A percentile compares a stretch with the other conserved stretches of the same genome.
Conservation (phyloP, 768 basidiomycete genomes). For the Leccinum variicolor region DNA sequence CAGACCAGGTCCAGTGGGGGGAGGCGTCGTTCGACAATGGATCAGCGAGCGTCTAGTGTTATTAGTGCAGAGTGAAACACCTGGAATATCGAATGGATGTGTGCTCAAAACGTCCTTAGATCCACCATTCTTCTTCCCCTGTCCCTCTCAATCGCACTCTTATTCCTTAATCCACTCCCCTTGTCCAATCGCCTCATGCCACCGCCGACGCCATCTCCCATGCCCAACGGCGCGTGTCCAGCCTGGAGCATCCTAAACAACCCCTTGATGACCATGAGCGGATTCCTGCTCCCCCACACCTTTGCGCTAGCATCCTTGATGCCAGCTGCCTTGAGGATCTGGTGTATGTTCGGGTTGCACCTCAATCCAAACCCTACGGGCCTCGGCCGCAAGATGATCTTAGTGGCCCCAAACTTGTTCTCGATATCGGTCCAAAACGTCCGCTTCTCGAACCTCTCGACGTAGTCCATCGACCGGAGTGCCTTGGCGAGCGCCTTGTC, state of each 20-base stretch:
- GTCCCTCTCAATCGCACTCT: constrained; percentile 74
- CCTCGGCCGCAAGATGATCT: constrained; percentile 74
- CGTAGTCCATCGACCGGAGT: constrained; percentile 85
- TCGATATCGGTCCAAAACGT: constrained; percentile 94
- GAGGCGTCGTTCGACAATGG: not conserved
- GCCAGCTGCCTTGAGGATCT: constrained; percentile 88
- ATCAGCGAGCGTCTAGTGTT: not conserved
- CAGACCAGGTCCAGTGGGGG: not conserved
- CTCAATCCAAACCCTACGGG: constrained; percentile 90
- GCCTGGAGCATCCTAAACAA: constrained; percentile 80
- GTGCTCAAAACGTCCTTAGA: constrained; percentile 46
- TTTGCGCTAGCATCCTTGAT: constrained; percentile 95
- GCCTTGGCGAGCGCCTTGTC: constrained; percentile 65
- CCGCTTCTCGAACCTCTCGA: constrained; percentile 90
- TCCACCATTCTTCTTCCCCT: constrained; percentile 76
- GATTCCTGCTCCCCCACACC: constrained; percentile 91
- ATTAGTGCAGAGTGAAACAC: not conserved
- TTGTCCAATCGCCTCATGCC: constrained; percentile 67
- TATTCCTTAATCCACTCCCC: constrained; percentile 67
- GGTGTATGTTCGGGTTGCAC: constrained; percentile 86
- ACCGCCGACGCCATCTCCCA: constrained; percentile 84
- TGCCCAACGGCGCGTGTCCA: constrained; percentile 71
- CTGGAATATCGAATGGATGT: not conserved
- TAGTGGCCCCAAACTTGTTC: constrained; percentile 80
- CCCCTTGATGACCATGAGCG: constrained; percentile 72